phyloP scores from a whole-genome alignment of 1,139 yeast genomes.

The Wickerhamiella infanticola region DNA sequence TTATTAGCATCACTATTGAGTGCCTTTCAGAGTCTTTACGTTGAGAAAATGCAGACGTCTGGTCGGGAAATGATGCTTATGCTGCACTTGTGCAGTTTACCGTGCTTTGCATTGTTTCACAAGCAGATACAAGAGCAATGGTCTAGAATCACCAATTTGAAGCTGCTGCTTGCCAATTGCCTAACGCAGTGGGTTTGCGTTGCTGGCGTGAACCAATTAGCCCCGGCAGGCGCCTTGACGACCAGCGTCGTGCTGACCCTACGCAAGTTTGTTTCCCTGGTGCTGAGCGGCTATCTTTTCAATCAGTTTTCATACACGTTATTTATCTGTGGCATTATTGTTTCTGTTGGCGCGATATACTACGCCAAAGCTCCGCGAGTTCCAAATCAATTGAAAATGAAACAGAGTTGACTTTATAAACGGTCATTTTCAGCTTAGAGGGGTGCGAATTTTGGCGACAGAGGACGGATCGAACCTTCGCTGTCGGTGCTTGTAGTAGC shows the following conservation, averaged over 20 bases:
- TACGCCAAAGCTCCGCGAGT: constrained; percentile 20
- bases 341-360: constrained; percentile 42
- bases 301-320: constrained; percentile 25
- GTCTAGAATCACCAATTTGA: constrained; percentile 3
- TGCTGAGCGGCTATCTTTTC: constrained; percentile 38
- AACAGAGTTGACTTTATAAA: not conserved
- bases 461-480: not conserved
- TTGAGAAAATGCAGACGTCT: constrained; percentile 31
- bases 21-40: constrained; percentile 40
- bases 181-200: constrained; percentile 50
- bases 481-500: not conserved
- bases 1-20: constrained; percentile 34
- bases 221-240: constrained; percentile 42
- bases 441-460: not conserved
- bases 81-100: constrained; percentile 41
- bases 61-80: constrained; percentile 57
- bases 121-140: constrained; percentile 19
- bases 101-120: constrained; percentile 33
- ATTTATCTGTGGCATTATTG: constrained; percentile 22
- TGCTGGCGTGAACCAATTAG: constrained; percentile 48
- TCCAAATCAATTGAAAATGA: not conserved
- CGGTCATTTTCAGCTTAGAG: too few relatives aligned
- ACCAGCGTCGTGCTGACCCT: constrained; percentile 44
- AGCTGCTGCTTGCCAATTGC: constrained; percentile 30
- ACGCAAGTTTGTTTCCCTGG: constrained; percentile 44